Evolutionary conservation across 352 stramenopile species (phyloP).

Genomic region (Pythium sukuiense): DNA sequence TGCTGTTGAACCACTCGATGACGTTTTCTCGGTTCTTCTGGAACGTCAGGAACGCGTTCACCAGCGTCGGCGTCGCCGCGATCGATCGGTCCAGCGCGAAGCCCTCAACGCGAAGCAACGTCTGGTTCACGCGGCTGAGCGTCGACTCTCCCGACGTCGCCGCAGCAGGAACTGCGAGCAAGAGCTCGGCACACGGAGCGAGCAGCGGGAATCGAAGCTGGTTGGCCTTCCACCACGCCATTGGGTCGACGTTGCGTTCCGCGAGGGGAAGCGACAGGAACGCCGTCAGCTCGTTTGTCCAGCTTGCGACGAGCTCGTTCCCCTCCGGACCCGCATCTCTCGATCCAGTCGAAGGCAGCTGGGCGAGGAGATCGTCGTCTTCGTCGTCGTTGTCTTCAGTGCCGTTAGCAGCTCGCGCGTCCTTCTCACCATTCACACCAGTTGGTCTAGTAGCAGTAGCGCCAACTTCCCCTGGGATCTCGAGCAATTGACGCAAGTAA

Average conservation of each 20-base stretch:
- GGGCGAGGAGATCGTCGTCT: slow-evolving; percentile 72
- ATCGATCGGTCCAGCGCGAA: slow-evolving; percentile 40
- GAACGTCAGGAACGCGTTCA: slow-evolving; percentile 80
- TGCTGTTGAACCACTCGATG: slow-evolving; percentile 74
- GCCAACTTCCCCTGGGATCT: slow-evolving; percentile 36
- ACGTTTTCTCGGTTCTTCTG: slow-evolving; percentile 81
- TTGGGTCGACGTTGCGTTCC: slow-evolving; percentile 71
- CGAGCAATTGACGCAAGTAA: slow-evolving; percentile 57
- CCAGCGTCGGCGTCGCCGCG: slow-evolving; percentile 46
- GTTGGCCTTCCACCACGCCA: slow-evolving; percentile 79
- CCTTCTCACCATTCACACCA: neutral
- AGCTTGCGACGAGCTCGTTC: slow-evolving; percentile 59
- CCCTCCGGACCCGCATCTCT: slow-evolving; percentile 46
- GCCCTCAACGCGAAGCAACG: slow-evolving; percentile 61
- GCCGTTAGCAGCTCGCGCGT: slow-evolving; percentile 14
- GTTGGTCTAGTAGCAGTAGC: neutral
- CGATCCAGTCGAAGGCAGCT: slow-evolving; percentile 58
- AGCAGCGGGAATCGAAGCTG: slow-evolving; percentile 79
- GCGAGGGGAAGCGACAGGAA: slow-evolving; percentile 74
- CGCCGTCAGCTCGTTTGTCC: slow-evolving; percentile 73
- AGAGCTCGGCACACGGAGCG: slow-evolving; percentile 71
- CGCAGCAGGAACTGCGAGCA: slow-evolving; percentile 65
- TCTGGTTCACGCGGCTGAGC: slow-evolving; percentile 44
- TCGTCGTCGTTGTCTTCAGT: slow-evolving; percentile 46
- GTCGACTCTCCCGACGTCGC: slow-evolving; percentile 62